Conservation (phyloP, 1,139 yeast genomes). For the Lodderomyces jiufengensis region DNA sequence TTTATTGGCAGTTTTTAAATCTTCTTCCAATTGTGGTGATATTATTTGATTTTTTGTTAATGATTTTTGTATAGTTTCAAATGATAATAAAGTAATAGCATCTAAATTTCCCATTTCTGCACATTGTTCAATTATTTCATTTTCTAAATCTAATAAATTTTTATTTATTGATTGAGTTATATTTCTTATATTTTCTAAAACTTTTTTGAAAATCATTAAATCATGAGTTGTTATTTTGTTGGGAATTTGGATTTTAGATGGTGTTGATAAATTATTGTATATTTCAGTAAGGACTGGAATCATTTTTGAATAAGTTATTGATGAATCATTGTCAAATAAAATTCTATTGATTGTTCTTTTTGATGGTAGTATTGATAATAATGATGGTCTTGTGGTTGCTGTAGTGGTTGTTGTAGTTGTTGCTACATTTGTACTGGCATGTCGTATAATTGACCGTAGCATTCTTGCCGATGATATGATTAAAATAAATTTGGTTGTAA, state of each 20-base stretch:
- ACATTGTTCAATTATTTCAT: constrained; percentile 70
- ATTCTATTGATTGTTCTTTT: constrained; percentile 54
- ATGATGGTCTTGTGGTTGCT: constrained; percentile 33
- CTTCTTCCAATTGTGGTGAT: constrained; percentile 49
- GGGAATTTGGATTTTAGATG: constrained; percentile 36
- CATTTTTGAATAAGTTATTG: constrained; percentile 50
- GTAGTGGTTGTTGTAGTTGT: neutral
- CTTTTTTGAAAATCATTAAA: constrained; percentile 64
- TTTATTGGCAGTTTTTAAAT: constrained; percentile 56
- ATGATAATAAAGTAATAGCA: constrained; percentile 72
- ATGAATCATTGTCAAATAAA: constrained; percentile 63
- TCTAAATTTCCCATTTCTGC: constrained; percentile 82
- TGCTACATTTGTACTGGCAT: neutral
- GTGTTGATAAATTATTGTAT: constrained; percentile 44
- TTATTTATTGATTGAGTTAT: constrained; percentile 57
- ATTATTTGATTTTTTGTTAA: constrained; percentile 18
- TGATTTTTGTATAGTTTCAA: constrained; percentile 44
- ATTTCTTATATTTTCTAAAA: constrained; percentile 58
- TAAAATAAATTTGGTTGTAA: no score
- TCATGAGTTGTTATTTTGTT: constrained; percentile 49
- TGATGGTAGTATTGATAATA: constrained; percentile 54
- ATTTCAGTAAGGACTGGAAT: constrained; percentile 50
- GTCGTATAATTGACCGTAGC: no score
- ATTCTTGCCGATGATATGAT: no score
- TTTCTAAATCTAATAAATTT: constrained; percentile 58